These are phyloP conservation scores for Cryphonectria carpinicola DNA, from an alignment of 2,329 filamentous ascomycete genomes.

Conservation along the genomic window DNA sequence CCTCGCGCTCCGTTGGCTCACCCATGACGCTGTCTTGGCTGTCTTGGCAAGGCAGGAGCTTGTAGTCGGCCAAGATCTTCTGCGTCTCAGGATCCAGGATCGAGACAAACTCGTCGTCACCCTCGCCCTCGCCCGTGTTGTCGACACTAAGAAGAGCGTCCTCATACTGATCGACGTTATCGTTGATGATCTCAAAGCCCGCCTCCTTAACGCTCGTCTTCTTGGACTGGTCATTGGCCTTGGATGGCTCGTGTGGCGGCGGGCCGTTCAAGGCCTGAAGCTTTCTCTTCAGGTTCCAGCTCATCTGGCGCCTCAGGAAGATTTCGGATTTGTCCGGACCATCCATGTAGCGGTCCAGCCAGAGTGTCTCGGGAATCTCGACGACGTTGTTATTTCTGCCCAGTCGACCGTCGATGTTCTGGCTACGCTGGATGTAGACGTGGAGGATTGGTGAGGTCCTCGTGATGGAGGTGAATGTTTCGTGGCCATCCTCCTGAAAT, in stretches of 20 bases:
- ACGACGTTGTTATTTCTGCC: conserved; percentile 77
- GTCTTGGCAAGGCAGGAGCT: conserved; percentile 35
- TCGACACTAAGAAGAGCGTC: conserved; percentile 22
- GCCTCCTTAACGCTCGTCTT: conserved; percentile 17
- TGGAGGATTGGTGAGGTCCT: conserved; percentile 84
- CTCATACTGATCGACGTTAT: conserved; percentile 14
- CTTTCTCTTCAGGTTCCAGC: conserved; percentile 74
- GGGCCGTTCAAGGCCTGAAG: conserved; percentile 56
- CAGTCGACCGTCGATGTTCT: conserved; percentile 61
- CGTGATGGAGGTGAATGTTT: conserved; percentile 71
- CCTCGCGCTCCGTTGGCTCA: neutral
- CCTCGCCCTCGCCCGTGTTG: conserved; percentile 18
- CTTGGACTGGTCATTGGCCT: conserved; percentile 3
- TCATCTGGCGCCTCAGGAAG: conserved; percentile 66
- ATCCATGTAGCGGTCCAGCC: conserved; percentile 87
- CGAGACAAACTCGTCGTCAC: conserved; percentile 29
- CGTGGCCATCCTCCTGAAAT: conserved; percentile 69
- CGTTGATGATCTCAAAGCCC: conserved; percentile 24
- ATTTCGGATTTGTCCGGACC: conserved; percentile 62
- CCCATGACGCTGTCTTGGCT: conserved; percentile 8
- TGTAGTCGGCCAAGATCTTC: conserved; percentile 39
- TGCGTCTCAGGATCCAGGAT: conserved; percentile 30
- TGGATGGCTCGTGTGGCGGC: conserved; percentile 6
- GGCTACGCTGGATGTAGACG: conserved; percentile 83
- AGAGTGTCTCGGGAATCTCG: conserved; percentile 78